Evolutionary conservation across 176 grass and related monocot species (phyloP), one percentile per base, ranked within the genome.

Genomic region (Oryza meyeriana): DNA sequence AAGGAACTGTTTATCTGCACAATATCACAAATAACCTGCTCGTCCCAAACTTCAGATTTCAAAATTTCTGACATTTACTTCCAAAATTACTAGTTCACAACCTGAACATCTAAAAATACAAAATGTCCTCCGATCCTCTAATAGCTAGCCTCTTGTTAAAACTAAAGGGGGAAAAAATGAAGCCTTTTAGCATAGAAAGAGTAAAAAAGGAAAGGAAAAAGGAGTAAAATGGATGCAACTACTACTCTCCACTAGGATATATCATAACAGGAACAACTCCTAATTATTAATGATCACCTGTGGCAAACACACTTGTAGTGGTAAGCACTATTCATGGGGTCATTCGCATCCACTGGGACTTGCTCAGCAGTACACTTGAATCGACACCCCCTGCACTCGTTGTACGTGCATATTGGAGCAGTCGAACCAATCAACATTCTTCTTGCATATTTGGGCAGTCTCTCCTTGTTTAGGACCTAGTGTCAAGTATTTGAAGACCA

Each of bases 231-330:
- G 59, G 74, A 74, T 63, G 25, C 30, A 66, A 84, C 48, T 1
- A 82, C 74, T 64, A 73, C 64, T 85, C 66, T 71, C 40, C 62
- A 74, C 58, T 61, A 75, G 69, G 36, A 65, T 78, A 82, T 63
- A 81, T 65, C 82, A 85, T 78, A 79, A 27, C 36, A 71, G 48
- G 76, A 93, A 25, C 67, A 77, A n/a, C 57, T 33, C 55, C 44
- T 77, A 84, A 66, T 61, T 34, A 66, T 86, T 59, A 61, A 84
- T 45, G 31, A 69, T 98, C 92, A 98, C 81, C 92, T 91, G 80
- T 94, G 92, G 79, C 95, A 98, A 70, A 98, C 61, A 80, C 95
- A 98, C 70, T 89, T 94, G 88, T 98, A 98, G 71, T 92, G 95
- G 64, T 98, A 98, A 4, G 95, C 95, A 62, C 90, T 98, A 82